A percentile compares a stretch with the other conserved stretches of the same genome.
Evolutionary conservation across 2,329 filamentous ascomycete species (phyloP).

Genomic region (Alternaria alternata): DNA sequence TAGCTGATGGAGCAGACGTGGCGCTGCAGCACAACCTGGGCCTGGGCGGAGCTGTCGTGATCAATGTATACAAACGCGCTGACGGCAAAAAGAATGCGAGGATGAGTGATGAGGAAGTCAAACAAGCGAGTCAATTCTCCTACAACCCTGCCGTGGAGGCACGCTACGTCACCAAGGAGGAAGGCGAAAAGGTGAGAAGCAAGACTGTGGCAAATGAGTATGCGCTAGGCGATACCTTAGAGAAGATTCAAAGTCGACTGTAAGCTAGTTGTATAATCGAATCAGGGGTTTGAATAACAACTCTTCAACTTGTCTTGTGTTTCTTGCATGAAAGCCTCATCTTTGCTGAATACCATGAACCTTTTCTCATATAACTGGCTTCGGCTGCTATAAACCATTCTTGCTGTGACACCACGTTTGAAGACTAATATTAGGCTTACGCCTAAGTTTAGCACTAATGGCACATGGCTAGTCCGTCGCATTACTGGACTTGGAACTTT

Average conservation of each 20-base stretch:
- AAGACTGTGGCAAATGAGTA: constrained; percentile 71
- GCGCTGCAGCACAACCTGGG: constrained; percentile 93
- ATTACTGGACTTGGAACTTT: too few relatives aligned
- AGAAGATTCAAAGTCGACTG: constrained; percentile 75
- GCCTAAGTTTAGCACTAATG: too few relatives aligned
- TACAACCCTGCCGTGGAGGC: constrained; percentile 94
- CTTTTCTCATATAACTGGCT: too few relatives aligned
- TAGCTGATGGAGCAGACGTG: constrained; percentile 70
- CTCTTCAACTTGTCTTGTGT: too few relatives aligned
- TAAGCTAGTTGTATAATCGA: constrained; percentile 36
- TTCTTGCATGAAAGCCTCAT: too few relatives aligned
- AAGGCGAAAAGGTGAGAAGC: constrained; percentile 73
- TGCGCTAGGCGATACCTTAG: constrained; percentile 77
- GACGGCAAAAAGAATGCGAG: constrained; percentile 72
- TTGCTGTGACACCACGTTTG: too few relatives aligned
- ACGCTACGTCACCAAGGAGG: constrained; percentile 81
- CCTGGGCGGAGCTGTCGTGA: constrained; percentile 86
- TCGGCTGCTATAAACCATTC: too few relatives aligned
- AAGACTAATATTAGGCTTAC: too few relatives aligned
- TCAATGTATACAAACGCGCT: constrained; percentile 85
- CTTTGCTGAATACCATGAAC: too few relatives aligned
- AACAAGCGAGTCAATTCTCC: constrained; percentile 71
- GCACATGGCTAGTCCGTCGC: too few relatives aligned
- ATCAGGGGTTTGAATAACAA: too few relatives aligned
- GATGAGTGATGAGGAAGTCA: constrained; percentile 71